Base-by-base conservation (phyloP, 495 filamentous ascomycete genomes). In the Penicillium taxi region DNA sequence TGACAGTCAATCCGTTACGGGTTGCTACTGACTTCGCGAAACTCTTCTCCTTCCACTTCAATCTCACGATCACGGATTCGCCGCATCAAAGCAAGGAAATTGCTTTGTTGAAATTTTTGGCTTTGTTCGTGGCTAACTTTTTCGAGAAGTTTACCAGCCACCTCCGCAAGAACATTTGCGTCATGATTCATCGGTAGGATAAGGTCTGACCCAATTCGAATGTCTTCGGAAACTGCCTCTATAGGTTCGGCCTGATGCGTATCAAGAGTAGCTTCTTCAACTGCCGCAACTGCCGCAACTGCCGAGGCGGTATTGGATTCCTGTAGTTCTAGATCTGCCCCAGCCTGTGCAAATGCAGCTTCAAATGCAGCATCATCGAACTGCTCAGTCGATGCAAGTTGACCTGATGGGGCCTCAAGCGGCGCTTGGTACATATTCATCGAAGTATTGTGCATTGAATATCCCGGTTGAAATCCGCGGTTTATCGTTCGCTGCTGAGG, bases 11-110 rank as follows among this genome's bases (percentile, higher is more conserved):
- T 52, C 53, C 42, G 49, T 48, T 53, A 64, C 53, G 59, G 53
- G 58, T 58, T 61, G 52, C 53, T 63, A 73, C 69, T 71, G 57
- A 74, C 71, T 70, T 73, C 66, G 45, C 66, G 61, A 48, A 75
- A 68, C 41, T 72, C 64, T 36, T 74, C 66, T 20, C 70, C 72
- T 42, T 74, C 59, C 35, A 75, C 57, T 39, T 69, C 59, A 14
- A 74, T 70, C 48, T 74, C 70, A 16, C 61, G 65, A 51, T 75
- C 72, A 29, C 72, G 63, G 41, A 75, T 64, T 35, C 70, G 68
- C 19, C 82, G 75, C 85, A 91, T 89, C 45, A 91, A 57, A 6
- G 72, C 72, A 12, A 89, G 66, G 48, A 91, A 91, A 37, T 74
- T 76, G 56, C 83, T 87, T 48, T 87, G 70, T 49, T 80, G 74